Base-by-base conservation (phyloP, 2,329 filamentous ascomycete species). In the Gnomoniopsis sp. region DNA sequence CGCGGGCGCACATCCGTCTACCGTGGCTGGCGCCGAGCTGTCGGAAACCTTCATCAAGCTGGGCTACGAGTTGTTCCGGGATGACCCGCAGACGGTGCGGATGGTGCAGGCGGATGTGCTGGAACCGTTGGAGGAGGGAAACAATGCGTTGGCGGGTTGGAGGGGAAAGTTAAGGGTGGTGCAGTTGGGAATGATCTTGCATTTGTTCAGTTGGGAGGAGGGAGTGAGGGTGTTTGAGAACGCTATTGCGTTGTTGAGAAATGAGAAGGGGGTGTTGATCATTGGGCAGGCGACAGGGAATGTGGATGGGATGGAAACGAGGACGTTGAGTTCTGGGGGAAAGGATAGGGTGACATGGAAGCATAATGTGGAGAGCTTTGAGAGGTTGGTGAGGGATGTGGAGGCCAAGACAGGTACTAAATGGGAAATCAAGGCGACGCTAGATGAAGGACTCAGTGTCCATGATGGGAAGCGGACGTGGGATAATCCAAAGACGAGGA, bases 41-140 rank as follows among this genome's bases (percentile, higher is more conserved):
- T 65, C 70, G 36, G 64, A 66, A 2, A 67, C 65, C 2, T 74
- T 77, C 63, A 70, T 77, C 62, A 69, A 74, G 12, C 60, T 74
- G 0, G 75, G 76, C 4, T 77, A 74, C 63, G 68, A 74, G 49
- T 65, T 78, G 12, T 78, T 78, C 65, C 62, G 63, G 17, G 69
- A 70, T n/a, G 67, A 56, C 6, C 58, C 69, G 22, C 64, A 59
- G 15, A 36, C 26, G 6, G 63, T 63, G 12, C 65, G 50, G 10
- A 63, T 72, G 51, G 65, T 66, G 14, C 49, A 49, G 8, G 68
- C 69, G 11, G 70, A 73, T 47, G 73, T 77, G 58, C 60, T 76
- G 17, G 71, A 70, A 23, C 69, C 73, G 1, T 68, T 68, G 1
- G 66, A 72, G 38, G 19, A 15, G 8, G 36, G 11, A 14, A 53